Base-by-base conservation (phyloP, 2,329 filamentous ascomycete species). In the Neocucurbitaria cava region DNA sequence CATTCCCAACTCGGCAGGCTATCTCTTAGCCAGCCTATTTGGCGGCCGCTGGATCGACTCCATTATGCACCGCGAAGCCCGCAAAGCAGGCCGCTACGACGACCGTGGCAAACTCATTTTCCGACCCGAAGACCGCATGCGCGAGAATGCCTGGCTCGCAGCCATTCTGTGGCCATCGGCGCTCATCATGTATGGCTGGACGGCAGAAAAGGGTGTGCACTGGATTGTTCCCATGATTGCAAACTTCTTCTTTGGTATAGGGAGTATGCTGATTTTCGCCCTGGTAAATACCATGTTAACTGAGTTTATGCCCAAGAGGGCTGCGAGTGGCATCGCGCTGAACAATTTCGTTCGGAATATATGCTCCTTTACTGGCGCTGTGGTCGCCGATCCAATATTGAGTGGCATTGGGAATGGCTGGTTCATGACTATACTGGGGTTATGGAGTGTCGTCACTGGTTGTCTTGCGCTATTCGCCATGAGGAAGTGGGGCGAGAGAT, bases 401-500 rank as follows among this genome's bases (percentile, higher is more conserved):
- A 47, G 46, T 0, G 68, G 66, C 2, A 72, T 77, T 49, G 75
- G 75, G 1, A 76, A 77, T 59, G 75, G 75, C 1, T 77, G 75
- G 75, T 33, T 77, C 20, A 75, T 70, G 62, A 77, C 75, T 1
- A 74, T 76, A 5, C 41, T 77, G 31, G 75, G 71, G 2, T 79
- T 89, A 1, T 72, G 67, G 68, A 70, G 69, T 41, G 81, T 89
- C 68, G 68, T 85, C 1, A 70, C 64, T n/a, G 68, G 66, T 2
- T 64, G 51, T 51, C 68, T 76, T 5, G 81, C 85, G 15, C 83
- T 93, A 20, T 86, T 82, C 75, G 73, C 83, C 0, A 82, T 93
- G 77, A 81, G 81, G 64, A 82, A 77, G 58, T 88, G 83, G 64
- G 86, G 86, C 0, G 77, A 81, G 17, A 79, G 78, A 64, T 92